A percentile compares a stretch with the other conserved stretches of the same genome.
Evolutionary conservation across 2,329 filamentous ascomycete species (phyloP).

Genomic region (Xylariaceae sp.): DNA sequence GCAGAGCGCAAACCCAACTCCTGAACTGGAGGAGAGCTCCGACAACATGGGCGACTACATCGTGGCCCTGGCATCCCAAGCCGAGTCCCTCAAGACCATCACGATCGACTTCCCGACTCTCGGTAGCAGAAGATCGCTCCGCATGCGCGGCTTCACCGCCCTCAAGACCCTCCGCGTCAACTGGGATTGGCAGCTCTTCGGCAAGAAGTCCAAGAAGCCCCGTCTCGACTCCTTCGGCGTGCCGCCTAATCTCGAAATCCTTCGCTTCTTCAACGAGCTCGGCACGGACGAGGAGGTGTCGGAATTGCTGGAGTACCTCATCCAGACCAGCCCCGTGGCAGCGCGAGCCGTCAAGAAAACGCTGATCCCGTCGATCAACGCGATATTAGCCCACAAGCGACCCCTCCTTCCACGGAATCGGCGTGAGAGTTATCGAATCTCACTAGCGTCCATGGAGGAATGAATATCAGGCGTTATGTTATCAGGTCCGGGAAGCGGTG

Average conservation of each 20-base stretch:
- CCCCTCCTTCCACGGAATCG: constrained; percentile 13
- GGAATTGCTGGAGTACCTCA: constrained; percentile 39
- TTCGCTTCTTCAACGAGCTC: constrained; percentile 43
- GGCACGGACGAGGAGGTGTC: constrained; percentile 44
- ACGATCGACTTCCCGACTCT: constrained; percentile 42
- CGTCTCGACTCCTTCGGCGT: constrained; percentile 43
- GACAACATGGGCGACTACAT: constrained; percentile 45
- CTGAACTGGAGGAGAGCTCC: constrained; percentile 43
- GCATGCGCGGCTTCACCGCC: constrained; percentile 40
- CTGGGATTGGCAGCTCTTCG: constrained; percentile 47
- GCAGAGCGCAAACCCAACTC: constrained; percentile 36
- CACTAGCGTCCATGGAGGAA: constrained; percentile 4
- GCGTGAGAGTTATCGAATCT: constrained; percentile 15
- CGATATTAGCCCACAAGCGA: constrained; percentile 6
- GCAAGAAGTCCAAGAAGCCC: constrained; percentile 40
- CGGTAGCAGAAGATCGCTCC: constrained; percentile 37
- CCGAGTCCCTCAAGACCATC: constrained; percentile 41
- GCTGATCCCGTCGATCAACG: constrained; percentile 29
- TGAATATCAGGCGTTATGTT: neutral
- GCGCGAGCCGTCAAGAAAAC: constrained; percentile 37
- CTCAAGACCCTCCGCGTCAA: constrained; percentile 40
- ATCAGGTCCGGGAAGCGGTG: neutral
- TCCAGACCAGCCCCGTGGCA: constrained; percentile 36
- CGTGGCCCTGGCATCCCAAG: constrained; percentile 38
- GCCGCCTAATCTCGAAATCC: constrained; percentile 40